Evolutionary conservation across 495 filamentous ascomycete species (phyloP).

Genomic region (Apiosordaria backusii): DNA sequence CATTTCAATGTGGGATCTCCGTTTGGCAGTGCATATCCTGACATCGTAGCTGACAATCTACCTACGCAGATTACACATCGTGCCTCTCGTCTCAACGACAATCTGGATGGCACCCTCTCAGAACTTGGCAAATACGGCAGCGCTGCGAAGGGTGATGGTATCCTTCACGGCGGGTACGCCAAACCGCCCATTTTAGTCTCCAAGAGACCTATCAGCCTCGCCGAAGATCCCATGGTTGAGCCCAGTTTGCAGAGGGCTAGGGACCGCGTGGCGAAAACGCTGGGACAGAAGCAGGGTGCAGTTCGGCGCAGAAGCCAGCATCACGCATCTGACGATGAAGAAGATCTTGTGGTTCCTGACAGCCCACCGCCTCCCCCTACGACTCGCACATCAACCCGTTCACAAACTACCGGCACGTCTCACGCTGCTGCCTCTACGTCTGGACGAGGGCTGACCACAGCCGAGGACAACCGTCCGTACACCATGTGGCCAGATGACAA

Average conservation of each 20-base stretch:
- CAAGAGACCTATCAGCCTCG: conserved; percentile 17
- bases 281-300: neutral
- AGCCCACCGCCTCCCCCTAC: neutral
- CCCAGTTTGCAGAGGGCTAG: neutral
- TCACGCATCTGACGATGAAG: neutral
- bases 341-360: neutral
- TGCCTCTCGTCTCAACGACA: conserved; percentile 24
- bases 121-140: conserved; percentile 20
- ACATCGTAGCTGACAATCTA: neutral
- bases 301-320: neutral
- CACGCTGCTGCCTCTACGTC: neutral
- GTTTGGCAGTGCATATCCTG: neutral
- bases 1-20: conserved; percentile 27
- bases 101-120: conserved; percentile 29
- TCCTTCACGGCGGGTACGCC: conserved; percentile 1
- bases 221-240: conserved; percentile 16
- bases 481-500: conserved; percentile 16
- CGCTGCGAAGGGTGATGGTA: conserved; percentile 9
- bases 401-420: neutral
- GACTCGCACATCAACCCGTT: neutral
- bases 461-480: conserved; percentile 17
- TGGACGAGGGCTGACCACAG: neutral
- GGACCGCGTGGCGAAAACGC: neutral
- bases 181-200: conserved; percentile 20
- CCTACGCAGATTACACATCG: conserved; percentile 11